Evolutionary conservation across 2,329 filamentous ascomycete species (phyloP), one percentile per base, ranked within the genome.

Genomic region (Cladorrhinum sp.): DNA sequence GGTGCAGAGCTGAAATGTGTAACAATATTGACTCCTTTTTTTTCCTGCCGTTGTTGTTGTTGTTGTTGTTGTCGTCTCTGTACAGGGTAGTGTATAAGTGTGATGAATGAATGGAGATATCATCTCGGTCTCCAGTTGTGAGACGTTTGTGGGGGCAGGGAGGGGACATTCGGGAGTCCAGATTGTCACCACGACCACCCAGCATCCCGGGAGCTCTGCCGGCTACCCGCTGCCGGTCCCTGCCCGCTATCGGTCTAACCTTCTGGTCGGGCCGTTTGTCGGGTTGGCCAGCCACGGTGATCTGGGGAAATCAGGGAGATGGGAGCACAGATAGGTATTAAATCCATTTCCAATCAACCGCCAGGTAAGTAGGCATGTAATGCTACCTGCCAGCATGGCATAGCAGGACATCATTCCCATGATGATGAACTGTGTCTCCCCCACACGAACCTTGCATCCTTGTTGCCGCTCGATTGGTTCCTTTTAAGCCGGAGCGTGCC

Each of bases 401-500:
- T 36, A 32, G 27, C 27, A 36, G 9, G 32, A 36, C 32, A 36
- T 8, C 32, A 36, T 20, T 27, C 50, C 32, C 55, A 16, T 36
- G 16, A 50, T 57, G 29, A 22, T 29, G 48, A n/a, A n/a, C n/a
- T 23, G 16, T 23, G 32, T 18, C 24, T 52, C 22, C 50, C 18
- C 50, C 24, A 36, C 52, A 51, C 59, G 62, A 58, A 62, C 23
- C 50, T 36, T 49, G 49, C 53, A 62, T 61, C 55, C 60, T 36
- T 24, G 45, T 25, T 24, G 49, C 49, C 54, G 48, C 24, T 62
- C 61, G 25, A 61, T 58, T 58, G 55, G 51, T 53, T 50, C 60
- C 58, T 27, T 58, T 53, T 29, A 25, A 36, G 52, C 50, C 24
- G 29, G 22, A 9, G 27, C 29, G 49, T 49, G 27, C 29, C 24